Evolutionary conservation across 306 rosid species (phyloP).

Genomic region (Rosa lucieae): DNA sequence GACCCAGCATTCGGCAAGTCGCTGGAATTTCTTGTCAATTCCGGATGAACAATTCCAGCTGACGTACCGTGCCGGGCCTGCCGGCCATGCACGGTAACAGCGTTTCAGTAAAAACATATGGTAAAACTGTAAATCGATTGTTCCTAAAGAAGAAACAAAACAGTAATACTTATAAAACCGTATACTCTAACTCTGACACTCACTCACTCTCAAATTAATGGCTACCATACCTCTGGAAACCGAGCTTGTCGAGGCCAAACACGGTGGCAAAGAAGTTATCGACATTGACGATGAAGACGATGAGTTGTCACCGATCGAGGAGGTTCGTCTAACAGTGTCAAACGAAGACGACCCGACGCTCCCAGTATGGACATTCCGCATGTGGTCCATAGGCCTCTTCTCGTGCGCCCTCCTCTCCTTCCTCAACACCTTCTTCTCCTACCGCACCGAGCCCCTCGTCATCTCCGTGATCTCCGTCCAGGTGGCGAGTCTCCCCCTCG

Average conservation of each 20-base stretch:
- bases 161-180: not conserved
- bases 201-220: not conserved
- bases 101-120: not conserved
- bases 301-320: constrained; percentile 54
- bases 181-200: not conserved
- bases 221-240: not conserved
- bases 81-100: not conserved
- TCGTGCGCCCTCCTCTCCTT: constrained; percentile 68
- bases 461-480: constrained; percentile 68
- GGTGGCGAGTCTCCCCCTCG: constrained; percentile 69
- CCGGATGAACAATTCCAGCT: not conserved
- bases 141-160: not conserved
- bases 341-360: constrained; percentile 61
- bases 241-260: not conserved
- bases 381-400: constrained; percentile 69
- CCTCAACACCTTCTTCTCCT: constrained; percentile 77
- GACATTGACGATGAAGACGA: constrained; percentile 17
- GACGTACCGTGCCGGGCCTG: not conserved
- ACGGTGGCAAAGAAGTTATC: not conserved
- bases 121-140: not conserved
- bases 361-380: constrained; percentile 86
- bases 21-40: not conserved
- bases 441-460: constrained; percentile 66
- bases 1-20: not conserved
- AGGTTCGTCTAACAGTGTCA: constrained; percentile 68